Percentiles rank a stretch among this genome's conserved stretches.
Conservation (phyloP, 1,284 basidiomycete species). For the Trichosporon ovoides region DNA sequence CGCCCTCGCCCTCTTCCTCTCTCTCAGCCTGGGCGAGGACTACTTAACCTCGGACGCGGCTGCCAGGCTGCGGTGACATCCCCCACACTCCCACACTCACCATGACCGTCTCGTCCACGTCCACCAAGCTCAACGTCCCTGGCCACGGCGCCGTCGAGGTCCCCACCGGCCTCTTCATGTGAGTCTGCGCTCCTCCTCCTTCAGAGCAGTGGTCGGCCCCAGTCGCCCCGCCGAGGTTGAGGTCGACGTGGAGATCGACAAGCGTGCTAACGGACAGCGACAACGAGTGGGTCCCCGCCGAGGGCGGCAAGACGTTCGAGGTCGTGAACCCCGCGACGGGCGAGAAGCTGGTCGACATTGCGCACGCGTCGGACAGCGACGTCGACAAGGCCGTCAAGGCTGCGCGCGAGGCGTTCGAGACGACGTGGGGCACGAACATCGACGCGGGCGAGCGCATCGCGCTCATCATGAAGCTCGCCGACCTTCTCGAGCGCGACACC, state of each 20-base stretch:
- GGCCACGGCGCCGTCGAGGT: slow-evolving; percentile 54
- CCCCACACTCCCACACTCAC: not conserved
- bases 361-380: slow-evolving; percentile 53
- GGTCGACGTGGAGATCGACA: too few species aligned
- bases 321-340: slow-evolving; percentile 55
- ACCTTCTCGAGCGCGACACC: slow-evolving; percentile 78
- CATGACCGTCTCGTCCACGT: slow-evolving; percentile 10
- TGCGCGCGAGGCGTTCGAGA: slow-evolving; percentile 73
- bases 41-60: not conserved
- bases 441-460: slow-evolving; percentile 73
- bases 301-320: slow-evolving; percentile 28
- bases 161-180: slow-evolving; percentile 80
- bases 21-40: too few species aligned
- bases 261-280: slow-evolving; percentile 24
- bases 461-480: slow-evolving; percentile 76
- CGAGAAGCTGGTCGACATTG: slow-evolving; percentile 43
- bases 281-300: slow-evolving; percentile 34
- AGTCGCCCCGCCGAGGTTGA: too few species aligned
- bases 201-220: not conserved
- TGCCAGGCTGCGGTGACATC: not conserved
- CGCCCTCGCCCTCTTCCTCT: too few species aligned
- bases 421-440: slow-evolving; percentile 82
- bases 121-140: slow-evolving; percentile 23
- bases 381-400: slow-evolving; percentile 76
- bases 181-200: slow-evolving; percentile 4